Conservation (phyloP, 306 rosid species). For the Castanospermum australe region DNA sequence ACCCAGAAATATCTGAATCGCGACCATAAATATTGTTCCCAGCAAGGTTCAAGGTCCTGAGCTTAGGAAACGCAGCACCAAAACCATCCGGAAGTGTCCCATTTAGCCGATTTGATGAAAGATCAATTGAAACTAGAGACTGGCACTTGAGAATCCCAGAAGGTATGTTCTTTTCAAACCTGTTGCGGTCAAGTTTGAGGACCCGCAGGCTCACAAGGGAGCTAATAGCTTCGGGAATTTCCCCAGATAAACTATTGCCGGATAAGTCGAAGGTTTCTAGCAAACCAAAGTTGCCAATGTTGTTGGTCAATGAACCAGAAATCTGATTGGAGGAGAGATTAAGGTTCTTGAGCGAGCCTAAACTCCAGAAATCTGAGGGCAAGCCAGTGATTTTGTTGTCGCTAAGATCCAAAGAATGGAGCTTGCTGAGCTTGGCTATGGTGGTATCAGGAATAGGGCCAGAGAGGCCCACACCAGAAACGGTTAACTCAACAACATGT, state of each 20-base stretch:
- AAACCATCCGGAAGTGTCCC: slow-evolving; percentile 87
- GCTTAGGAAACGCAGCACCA: slow-evolving; percentile 79
- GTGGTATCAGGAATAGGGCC: slow-evolving; percentile 84
- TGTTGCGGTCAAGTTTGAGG: slow-evolving; percentile 70
- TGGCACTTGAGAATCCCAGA: slow-evolving; percentile 65
- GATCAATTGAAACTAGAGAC: slow-evolving; percentile 65
- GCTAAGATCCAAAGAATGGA: slow-evolving; percentile 85
- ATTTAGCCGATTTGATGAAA: slow-evolving; percentile 69
- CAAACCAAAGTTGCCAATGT: slow-evolving; percentile 81
- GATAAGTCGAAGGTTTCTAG: slow-evolving; percentile 82
- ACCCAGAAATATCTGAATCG: slow-evolving; percentile 54
- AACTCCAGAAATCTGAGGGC: slow-evolving; percentile 94
- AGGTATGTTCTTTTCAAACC: slow-evolving; percentile 56
- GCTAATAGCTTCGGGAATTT: slow-evolving; percentile 66
- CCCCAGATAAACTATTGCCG: slow-evolving; percentile 65
- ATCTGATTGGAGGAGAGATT: slow-evolving; percentile 72
- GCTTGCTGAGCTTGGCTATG: slow-evolving; percentile 74
- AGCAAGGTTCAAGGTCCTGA: slow-evolving; percentile 75
- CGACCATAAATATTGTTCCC: slow-evolving; percentile 63
- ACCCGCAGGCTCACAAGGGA: slow-evolving; percentile 56
- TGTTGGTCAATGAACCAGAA: slow-evolving; percentile 74
- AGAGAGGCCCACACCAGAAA: slow-evolving; percentile 66
- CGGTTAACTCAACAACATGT: slow-evolving; percentile 43
- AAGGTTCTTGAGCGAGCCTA: slow-evolving; percentile 67
- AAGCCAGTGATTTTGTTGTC: slow-evolving; percentile 67